These are phyloP conservation scores for Penicillium fuscoglaucum DNA, from an alignment of 2,329 filamentous ascomycete species.

Conservation along the genomic window DNA sequence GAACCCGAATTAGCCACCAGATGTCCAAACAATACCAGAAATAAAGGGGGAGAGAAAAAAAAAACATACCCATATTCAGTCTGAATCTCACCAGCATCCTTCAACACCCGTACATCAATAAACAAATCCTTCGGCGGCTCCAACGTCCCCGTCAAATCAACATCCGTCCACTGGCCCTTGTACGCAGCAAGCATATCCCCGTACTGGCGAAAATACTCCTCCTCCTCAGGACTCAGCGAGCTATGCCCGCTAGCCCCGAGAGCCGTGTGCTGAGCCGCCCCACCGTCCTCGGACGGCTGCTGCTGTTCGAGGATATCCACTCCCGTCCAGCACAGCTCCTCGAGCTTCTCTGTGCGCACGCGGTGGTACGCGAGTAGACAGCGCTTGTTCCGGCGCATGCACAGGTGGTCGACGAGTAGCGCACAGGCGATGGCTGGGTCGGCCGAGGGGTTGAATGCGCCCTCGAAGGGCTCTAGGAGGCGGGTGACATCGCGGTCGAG, in stretches of 20 bases:
- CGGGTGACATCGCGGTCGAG: conserved; percentile 80
- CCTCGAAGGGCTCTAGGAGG: conserved; percentile 78
- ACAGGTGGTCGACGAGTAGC: conserved; percentile 87
- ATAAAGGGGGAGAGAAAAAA: neutral
- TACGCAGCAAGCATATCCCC: conserved; percentile 90
- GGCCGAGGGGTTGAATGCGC: conserved; percentile 78
- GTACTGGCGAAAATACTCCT: conserved; percentile 92
- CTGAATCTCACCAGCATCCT: conserved; percentile 97
- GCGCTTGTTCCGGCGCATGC: conserved; percentile 93
- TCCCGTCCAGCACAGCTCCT: conserved; percentile 91
- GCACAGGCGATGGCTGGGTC: conserved; percentile 84
- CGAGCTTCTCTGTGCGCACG: conserved; percentile 84
- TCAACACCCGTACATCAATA: conserved; percentile 92
- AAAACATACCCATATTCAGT: conserved; percentile 88
- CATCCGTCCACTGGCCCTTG: conserved; percentile 97
- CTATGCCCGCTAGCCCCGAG: conserved; percentile 50
- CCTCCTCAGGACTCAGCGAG: conserved; percentile 90
- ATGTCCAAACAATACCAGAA: neutral
- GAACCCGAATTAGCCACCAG: neutral
- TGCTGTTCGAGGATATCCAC: conserved; percentile 73
- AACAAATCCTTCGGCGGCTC: conserved; percentile 95
- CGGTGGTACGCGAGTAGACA: conserved; percentile 93
- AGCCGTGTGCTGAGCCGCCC: conserved; percentile 24
- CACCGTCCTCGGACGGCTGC: conserved; percentile 52
- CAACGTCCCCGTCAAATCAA: conserved; percentile 89